phyloP scores from a whole-genome alignment of 192 early-diverging fungal species.

The Entophlyctis helioformis region DNA sequence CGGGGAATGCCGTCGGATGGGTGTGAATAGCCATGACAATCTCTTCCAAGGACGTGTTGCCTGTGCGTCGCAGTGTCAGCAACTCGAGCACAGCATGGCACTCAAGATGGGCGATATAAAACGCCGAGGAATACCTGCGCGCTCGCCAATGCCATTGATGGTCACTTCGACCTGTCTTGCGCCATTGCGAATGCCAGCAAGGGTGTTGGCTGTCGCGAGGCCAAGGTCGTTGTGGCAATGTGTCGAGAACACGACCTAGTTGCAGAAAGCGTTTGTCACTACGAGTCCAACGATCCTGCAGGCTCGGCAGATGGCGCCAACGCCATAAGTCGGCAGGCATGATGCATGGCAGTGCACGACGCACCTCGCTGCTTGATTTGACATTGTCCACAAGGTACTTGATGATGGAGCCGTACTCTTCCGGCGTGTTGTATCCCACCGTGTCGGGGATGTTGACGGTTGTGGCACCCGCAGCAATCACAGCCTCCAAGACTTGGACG shows the following conservation, averaged over 20 bases:
- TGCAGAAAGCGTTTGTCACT: too few species aligned
- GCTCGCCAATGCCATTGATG: slow-evolving; percentile 97
- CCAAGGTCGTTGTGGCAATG: slow-evolving; percentile 98
- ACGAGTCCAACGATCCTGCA: too few species aligned
- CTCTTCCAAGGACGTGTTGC: slow-evolving; percentile 94
- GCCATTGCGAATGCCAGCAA: slow-evolving; percentile 80
- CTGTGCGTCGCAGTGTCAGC: slow-evolving; percentile 21
- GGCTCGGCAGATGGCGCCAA: too few species aligned
- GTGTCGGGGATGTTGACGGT: slow-evolving; percentile 98
- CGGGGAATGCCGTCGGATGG: slow-evolving; percentile 78
- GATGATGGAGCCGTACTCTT: slow-evolving; percentile 81
- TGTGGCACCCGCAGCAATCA: slow-evolving; percentile 77
- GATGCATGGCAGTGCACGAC: too few species aligned
- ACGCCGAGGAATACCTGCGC: slow-evolving; percentile 41
- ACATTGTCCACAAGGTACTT: slow-evolving; percentile 68
- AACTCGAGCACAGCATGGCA: background rate
- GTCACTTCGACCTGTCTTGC: slow-evolving; percentile 95
- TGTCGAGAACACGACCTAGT: slow-evolving; percentile 72
- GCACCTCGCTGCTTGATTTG: slow-evolving; percentile 54
- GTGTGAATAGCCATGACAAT: slow-evolving; percentile 92
- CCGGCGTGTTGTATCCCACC: slow-evolving; percentile 88
- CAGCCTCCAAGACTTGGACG: slow-evolving; percentile 64
- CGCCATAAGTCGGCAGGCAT: too few species aligned
- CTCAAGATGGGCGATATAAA: background rate
- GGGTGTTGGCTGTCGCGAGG: slow-evolving; percentile 90